Percentiles rank a stretch among this genome's conserved stretches.
Conservation (phyloP, 805 yeast species). For the Jamesozyma piceae region DNA sequence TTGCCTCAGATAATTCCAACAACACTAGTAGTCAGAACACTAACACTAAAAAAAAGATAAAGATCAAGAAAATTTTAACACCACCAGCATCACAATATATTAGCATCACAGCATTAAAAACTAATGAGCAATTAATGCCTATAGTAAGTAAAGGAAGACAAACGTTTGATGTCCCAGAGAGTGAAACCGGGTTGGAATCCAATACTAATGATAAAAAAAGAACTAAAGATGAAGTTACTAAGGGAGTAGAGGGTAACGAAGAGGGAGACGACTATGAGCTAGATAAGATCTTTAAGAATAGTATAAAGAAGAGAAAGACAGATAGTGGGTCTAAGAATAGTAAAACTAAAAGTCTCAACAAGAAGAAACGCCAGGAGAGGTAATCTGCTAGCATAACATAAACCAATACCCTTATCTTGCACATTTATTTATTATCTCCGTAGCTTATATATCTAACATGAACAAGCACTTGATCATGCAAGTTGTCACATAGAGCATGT, state of each 20-base stretch:
- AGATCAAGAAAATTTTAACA: constrained; percentile 13
- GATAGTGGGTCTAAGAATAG: constrained; percentile 7
- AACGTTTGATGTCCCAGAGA: constrained; percentile 13
- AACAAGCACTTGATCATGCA: too few species aligned
- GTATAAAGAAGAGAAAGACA: constrained; percentile 10
- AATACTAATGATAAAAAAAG: constrained; percentile 14
- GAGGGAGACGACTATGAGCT: constrained; percentile 17
- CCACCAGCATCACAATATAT: constrained; percentile 1
- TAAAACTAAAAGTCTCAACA: constrained; percentile 6
- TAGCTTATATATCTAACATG: too few species aligned
- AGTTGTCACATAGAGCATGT: too few species aligned
- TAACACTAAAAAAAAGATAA: constrained; percentile 30
- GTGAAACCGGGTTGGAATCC: neutral
- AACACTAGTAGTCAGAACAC: constrained; percentile 2
- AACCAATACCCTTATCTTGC: too few species aligned
- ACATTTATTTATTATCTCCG: too few species aligned
- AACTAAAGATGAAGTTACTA: constrained; percentile 26
- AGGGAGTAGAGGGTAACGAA: constrained; percentile 29
- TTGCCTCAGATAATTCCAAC: neutral
- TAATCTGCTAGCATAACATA: too few species aligned
- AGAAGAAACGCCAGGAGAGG: too few species aligned
- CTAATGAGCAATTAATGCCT: neutral
- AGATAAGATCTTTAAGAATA: constrained; percentile 17
- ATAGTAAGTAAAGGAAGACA: constrained; percentile 1
- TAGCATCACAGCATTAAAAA: constrained; percentile 2